Evolutionary conservation across 2,329 filamentous ascomycete genomes (phyloP), one percentile per base, ranked within the genome.

Genomic region (Ophiostoma montium): DNA sequence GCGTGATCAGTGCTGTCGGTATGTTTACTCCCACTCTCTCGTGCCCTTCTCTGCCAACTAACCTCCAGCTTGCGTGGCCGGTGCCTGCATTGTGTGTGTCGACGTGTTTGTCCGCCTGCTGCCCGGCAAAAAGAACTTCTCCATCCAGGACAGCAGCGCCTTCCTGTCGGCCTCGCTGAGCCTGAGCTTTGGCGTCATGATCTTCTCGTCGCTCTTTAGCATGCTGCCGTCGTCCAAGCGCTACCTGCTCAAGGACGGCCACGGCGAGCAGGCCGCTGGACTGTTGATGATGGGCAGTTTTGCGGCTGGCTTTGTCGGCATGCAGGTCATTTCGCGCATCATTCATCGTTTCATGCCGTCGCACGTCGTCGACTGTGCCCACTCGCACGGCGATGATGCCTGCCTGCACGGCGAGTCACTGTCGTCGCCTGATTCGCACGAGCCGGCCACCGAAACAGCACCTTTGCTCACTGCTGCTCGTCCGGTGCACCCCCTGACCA

Each of bases 141-240:
- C 80, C 57, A 94, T 98, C 56, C 80, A 94, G 61, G 84, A 94
- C 54, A 95, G 86, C 66, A 90, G 86, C 68, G 72, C 72, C 19
- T 98, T 98, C 62, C 72, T 95, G 5, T 89, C 89, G 1, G 80
- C 81, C 19, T 95, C 90, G 0, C 67, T 96, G 53, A 95, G 89
- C 65, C 67, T 98, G 55, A 95, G 88, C 62, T 95, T 95, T 57
- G 90, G 92, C 39, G 89, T 96, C 42, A 94, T 98, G 88, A 75
- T 95, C 36, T 95, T 95, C 65, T 95, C 89, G 33, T 82, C 90
- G 1, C 67, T 96, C 30, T 94, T 89, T 64, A 92, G 82, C 64
- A 95, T 96, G 85, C 74, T 96, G 8, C 90, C 90, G 10, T 87
- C 86, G 18, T 81, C 90, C 2, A 88, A 84, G 60, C 71, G 71